These are phyloP conservation scores for Lentinula lateritia DNA, from an alignment of 768 basidiomycete species.

Conservation along the genomic window DNA sequence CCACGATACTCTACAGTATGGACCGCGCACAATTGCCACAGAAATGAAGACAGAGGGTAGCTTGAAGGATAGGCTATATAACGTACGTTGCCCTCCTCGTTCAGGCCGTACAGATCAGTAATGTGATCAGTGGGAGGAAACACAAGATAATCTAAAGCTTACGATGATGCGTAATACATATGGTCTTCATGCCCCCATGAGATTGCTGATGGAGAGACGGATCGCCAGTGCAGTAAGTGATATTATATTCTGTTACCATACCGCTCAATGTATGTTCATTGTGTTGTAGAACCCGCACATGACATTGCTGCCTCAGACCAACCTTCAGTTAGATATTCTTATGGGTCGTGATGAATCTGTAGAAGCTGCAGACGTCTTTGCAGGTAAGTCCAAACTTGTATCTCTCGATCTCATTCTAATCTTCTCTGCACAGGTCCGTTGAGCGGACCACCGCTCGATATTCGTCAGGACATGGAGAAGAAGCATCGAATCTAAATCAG, in stretches of 20 bases:
- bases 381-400: conserved; percentile 38
- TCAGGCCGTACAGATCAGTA: not conserved
- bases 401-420: not conserved
- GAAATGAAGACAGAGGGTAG: conserved; percentile 59
- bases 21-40: conserved; percentile 73
- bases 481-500: conserved; percentile 36
- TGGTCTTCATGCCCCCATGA: conserved; percentile 86
- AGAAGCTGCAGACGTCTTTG: conserved; percentile 75
- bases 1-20: conserved; percentile 85
- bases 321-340: conserved; percentile 87
- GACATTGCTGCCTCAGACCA: conserved; percentile 59
- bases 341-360: conserved; percentile 89
- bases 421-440: conserved; percentile 44
- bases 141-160: conserved; percentile 83
- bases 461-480: conserved; percentile 67
- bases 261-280: not conserved
- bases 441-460: conserved; percentile 40
- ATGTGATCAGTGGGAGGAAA: conserved; percentile 78
- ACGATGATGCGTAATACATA: conserved; percentile 79
- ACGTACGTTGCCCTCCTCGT: conserved; percentile 39
- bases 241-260: not conserved
- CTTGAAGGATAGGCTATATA: conserved; percentile 69
- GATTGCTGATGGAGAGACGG: conserved; percentile 91
- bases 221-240: conserved; percentile 67
- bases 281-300: conserved; percentile 56